A percentile compares a stretch with the other conserved stretches of the same genome.
Conservation (phyloP, 164 flowering plant species). For the Amborella trichopoda region DNA sequence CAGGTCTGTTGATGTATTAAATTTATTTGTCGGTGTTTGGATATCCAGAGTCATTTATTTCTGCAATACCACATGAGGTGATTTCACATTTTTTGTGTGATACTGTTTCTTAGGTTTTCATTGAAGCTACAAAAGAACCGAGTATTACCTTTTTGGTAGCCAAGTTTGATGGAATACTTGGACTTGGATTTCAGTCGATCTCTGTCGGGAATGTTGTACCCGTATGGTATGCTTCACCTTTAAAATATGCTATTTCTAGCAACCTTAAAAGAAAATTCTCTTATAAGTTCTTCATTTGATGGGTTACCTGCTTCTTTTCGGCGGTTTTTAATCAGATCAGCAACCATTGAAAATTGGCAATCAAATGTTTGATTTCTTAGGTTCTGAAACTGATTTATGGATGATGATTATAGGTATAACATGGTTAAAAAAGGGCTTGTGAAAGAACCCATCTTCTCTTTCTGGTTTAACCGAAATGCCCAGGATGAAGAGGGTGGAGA, state of each 20-base stretch:
- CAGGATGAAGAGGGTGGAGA: slow-evolving; percentile 79
- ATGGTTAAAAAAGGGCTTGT: slow-evolving; percentile 73
- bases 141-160: slow-evolving; percentile 67
- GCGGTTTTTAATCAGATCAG: too few relatives aligned
- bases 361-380: too few relatives aligned
- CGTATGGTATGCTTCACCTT: slow-evolving; percentile 80
- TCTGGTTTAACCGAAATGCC: slow-evolving; percentile 73
- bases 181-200: slow-evolving; percentile 86
- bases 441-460: slow-evolving; percentile 68
- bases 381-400: too few relatives aligned
- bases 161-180: slow-evolving; percentile 91
- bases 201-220: slow-evolving; percentile 76
- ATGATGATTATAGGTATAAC: slow-evolving; percentile 50
- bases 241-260: too few relatives aligned
- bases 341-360: too few relatives aligned
- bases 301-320: too few relatives aligned
- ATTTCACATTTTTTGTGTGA: too few relatives aligned
- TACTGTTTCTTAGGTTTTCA: too few relatives aligned
- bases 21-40: not conserved
- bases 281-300: too few relatives aligned
- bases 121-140: slow-evolving; percentile 84
- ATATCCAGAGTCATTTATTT: too few relatives aligned
- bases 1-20: slow-evolving; percentile 35
- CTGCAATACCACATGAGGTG: too few relatives aligned
- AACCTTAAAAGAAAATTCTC: too few relatives aligned